A percentile compares a stretch with the other conserved stretches of the same genome.
Evolutionary conservation across 2,329 filamentous ascomycete species (phyloP).

Genomic region (Colletotrichum cuscutae): DNA sequence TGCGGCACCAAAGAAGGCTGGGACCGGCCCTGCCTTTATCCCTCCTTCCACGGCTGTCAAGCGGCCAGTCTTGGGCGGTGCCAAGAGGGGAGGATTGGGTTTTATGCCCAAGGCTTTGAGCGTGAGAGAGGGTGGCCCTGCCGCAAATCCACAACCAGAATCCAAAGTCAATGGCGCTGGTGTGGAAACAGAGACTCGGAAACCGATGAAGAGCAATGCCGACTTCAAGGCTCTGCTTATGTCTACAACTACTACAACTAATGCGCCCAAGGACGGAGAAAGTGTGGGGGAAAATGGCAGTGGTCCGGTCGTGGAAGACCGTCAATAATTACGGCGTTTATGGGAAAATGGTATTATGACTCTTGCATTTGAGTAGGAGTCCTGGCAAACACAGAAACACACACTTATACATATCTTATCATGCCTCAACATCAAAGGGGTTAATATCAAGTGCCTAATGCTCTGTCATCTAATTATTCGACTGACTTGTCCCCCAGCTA

Average conservation of each 20-base stretch:
- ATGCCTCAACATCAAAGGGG: background rate
- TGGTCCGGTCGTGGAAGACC: slow-evolving; percentile 16
- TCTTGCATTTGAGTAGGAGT: background rate
- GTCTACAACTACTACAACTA: background rate
- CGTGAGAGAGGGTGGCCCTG: slow-evolving; percentile 14
- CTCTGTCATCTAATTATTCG: background rate
- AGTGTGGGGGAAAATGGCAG: slow-evolving; percentile 13
- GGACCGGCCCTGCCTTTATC: slow-evolving; percentile 49
- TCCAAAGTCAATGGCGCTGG: slow-evolving; percentile 41
- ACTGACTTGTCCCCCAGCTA: background rate
- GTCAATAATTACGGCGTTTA: slow-evolving; percentile 25
- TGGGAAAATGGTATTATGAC: slow-evolving; percentile 24
- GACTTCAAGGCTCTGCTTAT: slow-evolving; percentile 68
- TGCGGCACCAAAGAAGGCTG: slow-evolving; percentile 41
- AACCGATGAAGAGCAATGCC: slow-evolving; percentile 62
- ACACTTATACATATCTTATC: background rate
- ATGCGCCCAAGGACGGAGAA: slow-evolving; percentile 14
- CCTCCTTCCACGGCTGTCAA: slow-evolving; percentile 55
- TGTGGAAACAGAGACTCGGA: slow-evolving; percentile 35
- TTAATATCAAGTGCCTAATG: slow-evolving; percentile 2
- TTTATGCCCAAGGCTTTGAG: slow-evolving; percentile 47
- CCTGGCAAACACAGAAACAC: background rate
- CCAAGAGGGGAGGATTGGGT: slow-evolving; percentile 56
- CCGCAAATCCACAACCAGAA: slow-evolving; percentile 13
- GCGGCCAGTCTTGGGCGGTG: slow-evolving; percentile 53